Evolutionary conservation across 768 basidiomycete species (phyloP).

Genomic region (Ramaria sp.): DNA sequence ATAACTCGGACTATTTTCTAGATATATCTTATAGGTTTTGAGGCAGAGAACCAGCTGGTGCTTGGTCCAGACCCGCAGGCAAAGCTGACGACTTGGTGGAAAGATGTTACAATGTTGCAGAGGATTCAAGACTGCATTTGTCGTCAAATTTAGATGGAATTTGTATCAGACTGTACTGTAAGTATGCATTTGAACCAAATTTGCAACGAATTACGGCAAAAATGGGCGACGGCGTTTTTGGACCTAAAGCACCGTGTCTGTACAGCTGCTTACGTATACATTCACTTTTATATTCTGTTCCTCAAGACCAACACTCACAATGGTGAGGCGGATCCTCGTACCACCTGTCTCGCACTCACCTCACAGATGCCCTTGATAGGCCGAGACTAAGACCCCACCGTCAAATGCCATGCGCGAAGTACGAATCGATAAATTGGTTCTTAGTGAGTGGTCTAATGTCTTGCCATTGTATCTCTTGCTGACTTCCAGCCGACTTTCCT

Average conservation of each 20-base stretch:
- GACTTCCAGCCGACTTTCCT: neutral
- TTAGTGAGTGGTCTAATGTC: slow-evolving; percentile 63
- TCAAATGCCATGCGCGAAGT: slow-evolving; percentile 95
- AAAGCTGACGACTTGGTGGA: too few species aligned
- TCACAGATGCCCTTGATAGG: slow-evolving; percentile 30
- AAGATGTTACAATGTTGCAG: too few species aligned
- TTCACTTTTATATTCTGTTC: neutral
- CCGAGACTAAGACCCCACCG: slow-evolving; percentile 81
- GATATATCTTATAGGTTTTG: too few species aligned
- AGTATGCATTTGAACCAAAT: too few species aligned
- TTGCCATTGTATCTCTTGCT: slow-evolving; percentile 11
- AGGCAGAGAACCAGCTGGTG: too few species aligned
- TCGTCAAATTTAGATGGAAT: too few species aligned
- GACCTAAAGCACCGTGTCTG: neutral
- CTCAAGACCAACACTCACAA: slow-evolving; percentile 7
- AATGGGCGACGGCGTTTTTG: too few species aligned
- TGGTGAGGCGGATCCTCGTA: neutral
- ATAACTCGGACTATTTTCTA: too few species aligned
- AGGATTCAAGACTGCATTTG: too few species aligned
- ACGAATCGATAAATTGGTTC: slow-evolving; percentile 95
- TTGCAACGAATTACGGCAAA: too few species aligned
- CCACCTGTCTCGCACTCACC: neutral
- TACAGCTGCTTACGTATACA: slow-evolving; percentile 8
- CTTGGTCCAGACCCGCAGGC: too few species aligned
- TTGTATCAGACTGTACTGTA: too few species aligned